Evolutionary conservation across 148 eudicot genomes (phyloP).

Genomic region (Fallopia convolvulus): DNA sequence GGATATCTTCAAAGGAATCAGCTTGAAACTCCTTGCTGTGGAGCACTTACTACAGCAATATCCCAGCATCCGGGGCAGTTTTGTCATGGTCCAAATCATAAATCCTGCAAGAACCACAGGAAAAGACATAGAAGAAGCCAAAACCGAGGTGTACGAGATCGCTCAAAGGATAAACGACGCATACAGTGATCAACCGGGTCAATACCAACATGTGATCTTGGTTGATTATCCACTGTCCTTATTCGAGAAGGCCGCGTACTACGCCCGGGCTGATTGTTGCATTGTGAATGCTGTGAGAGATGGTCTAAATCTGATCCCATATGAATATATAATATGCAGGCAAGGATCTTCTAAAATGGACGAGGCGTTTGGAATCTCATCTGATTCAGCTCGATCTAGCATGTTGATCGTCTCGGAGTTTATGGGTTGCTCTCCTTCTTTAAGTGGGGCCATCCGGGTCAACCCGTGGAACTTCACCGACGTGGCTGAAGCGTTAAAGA

Average conservation of each 20-base stretch:
- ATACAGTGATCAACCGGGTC: slow-evolving; percentile 28
- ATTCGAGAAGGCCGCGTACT: slow-evolving; percentile 59
- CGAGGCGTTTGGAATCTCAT: slow-evolving; percentile 33
- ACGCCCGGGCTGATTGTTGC: slow-evolving; percentile 68
- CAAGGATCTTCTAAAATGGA: slow-evolving; percentile 46
- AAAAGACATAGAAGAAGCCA: slow-evolving; percentile 58
- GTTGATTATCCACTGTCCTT: slow-evolving; percentile 42
- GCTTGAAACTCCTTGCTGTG: slow-evolving; percentile 55
- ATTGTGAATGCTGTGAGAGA: slow-evolving; percentile 77
- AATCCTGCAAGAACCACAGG: slow-evolving; percentile 77
- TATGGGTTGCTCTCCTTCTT: slow-evolving; percentile 72
- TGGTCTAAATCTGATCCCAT: slow-evolving; percentile 66
- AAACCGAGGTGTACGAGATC: slow-evolving; percentile 37
- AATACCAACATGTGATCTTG: slow-evolving; percentile 45
- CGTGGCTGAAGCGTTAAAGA: slow-evolving; percentile 49
- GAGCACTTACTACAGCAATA: slow-evolving; percentile 42
- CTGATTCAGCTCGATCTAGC: slow-evolving; percentile 39
- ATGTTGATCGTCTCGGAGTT: slow-evolving; percentile 68
- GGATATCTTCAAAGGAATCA: slow-evolving; percentile 76
- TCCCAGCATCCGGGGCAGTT: slow-evolving; percentile 24
- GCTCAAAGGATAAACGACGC: slow-evolving; percentile 37
- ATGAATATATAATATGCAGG: slow-evolving; percentile 61
- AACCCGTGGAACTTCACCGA: slow-evolving; percentile 69
- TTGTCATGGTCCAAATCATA: slow-evolving; percentile 57
- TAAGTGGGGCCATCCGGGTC: slow-evolving; percentile 69